Base-by-base conservation (phyloP, 495 filamentous ascomycete genomes). In the Daldinia childiae region DNA sequence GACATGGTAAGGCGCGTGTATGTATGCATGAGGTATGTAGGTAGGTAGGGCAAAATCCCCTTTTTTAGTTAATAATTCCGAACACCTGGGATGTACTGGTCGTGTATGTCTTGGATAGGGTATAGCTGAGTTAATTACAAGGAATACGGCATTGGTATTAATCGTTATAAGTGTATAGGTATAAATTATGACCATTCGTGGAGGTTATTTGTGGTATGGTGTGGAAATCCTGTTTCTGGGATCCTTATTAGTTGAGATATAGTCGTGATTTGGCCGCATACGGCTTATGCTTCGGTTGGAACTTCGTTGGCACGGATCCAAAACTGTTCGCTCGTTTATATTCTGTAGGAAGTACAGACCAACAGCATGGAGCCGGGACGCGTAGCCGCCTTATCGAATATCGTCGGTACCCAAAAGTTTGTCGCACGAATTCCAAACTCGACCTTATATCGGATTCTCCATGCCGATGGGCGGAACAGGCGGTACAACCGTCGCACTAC, bases 381-480 rank as follows among this genome's bases (percentile, higher is more conserved):
- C 8, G 9, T 21, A 36, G 17, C 19, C 19, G 8, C 8, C 6
- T 19, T 43, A 1, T 19, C 15, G n/a, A 43, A 19, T 43, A 43
- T 43, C 39, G 15, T 19, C 5, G 15, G 6, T 43, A 43, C 39
- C 39, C 5, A 8, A 17, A 6, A 1, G 15, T 17, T 17, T 19
- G 39, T 48, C 17, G 19, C 5, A 48, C 43, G 43, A 48, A 48
- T 48, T 21, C 43, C 8, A 9, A 6, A 11, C 27, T 51, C 36
- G 8, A 11, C 19, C 9, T 74, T 57, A 78, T 74, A 78, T 78
- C 58, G 72, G 74, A 54, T 76, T 76, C 38, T 73, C 74, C 74
- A 78, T 76, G n/a, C 70, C 76, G 5, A 73, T 39, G 1, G 71
- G 66, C 24, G 74, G 68, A 26, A 71, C 62, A 17, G 69, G 34